These are phyloP conservation scores for Candida michaelii DNA, from an alignment of 805 yeast species.

Conservation along the genomic window DNA sequence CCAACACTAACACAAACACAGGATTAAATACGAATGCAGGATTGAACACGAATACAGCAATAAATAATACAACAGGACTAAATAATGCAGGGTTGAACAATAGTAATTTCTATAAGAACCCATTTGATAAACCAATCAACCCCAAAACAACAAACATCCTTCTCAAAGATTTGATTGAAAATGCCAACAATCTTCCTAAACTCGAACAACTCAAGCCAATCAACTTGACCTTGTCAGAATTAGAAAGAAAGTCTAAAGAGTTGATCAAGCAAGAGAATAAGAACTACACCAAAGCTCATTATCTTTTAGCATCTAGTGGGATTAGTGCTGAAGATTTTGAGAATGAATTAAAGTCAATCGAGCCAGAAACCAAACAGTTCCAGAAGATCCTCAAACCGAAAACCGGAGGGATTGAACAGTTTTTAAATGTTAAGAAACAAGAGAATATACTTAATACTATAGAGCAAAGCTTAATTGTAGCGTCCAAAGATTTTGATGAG, in stretches of 20 bases:
- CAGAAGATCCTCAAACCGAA: conserved; percentile 12
- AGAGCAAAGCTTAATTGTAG: conserved; percentile 70
- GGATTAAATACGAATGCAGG: background rate
- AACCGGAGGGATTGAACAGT: conserved; percentile 51
- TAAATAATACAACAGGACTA: no score
- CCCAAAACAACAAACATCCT: conserved; percentile 18
- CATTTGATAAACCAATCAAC: conserved; percentile 8
- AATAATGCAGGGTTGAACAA: background rate
- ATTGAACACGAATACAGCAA: background rate
- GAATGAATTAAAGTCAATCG: conserved; percentile 45
- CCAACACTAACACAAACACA: background rate
- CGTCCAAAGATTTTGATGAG: conserved; percentile 80
- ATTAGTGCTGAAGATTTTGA: conserved; percentile 83
- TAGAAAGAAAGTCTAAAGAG: conserved; percentile 63
- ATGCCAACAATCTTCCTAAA: conserved; percentile 73
- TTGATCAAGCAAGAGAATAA: conserved; percentile 44
- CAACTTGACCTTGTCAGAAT: conserved; percentile 76
- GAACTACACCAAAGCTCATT: conserved; percentile 73
- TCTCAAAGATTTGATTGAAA: conserved; percentile 72
- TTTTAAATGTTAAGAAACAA: conserved; percentile 68
- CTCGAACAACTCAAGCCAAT: conserved; percentile 64
- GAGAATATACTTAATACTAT: conserved; percentile 81
- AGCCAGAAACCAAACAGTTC: conserved; percentile 6
- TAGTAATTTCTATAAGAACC: background rate
- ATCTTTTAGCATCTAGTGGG: conserved; percentile 86